A percentile compares a stretch with the other conserved stretches of the same genome.
Conservation (phyloP, 495 filamentous ascomycete genomes). For the Aspergillus cristatus region DNA sequence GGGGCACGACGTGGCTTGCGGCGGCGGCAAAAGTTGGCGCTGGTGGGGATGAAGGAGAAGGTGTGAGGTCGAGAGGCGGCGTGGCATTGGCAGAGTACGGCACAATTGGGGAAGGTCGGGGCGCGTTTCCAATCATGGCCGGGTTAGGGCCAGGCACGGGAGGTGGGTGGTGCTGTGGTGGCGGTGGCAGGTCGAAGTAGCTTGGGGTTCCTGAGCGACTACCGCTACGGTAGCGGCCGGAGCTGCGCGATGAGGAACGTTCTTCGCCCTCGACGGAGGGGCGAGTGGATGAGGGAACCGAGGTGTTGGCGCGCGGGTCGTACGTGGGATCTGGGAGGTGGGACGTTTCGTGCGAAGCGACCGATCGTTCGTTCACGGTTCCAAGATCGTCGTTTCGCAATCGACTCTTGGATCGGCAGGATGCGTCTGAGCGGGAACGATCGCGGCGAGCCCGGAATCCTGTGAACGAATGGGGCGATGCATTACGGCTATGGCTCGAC, state of each 20-base stretch:
- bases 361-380: conserved; percentile 26
- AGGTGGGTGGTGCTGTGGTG: conserved; percentile 20
- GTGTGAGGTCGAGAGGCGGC: conserved; percentile 37
- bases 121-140: conserved; percentile 36
- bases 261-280: conserved; percentile 19
- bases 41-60: conserved; percentile 18
- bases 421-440: conserved; percentile 54
- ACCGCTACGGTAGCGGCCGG: conserved; percentile 37
- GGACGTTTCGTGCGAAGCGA: conserved; percentile 20
- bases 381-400: conserved; percentile 39
- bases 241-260: conserved; percentile 31
- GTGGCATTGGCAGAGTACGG: conserved; percentile 46
- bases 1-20: conserved; percentile 11
- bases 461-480: conserved; percentile 21
- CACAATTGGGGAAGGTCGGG: conserved; percentile 43
- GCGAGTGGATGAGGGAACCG: conserved; percentile 27
- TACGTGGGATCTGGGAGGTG: conserved; percentile 12
- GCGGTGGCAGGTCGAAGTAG: conserved; percentile 32
- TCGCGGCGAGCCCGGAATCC: conserved; percentile 39
- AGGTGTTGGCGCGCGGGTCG: conserved; percentile 18
- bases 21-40: conserved; percentile 11
- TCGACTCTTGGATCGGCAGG: conserved; percentile 46
- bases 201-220: conserved; percentile 35
- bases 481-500: conserved; percentile 30
- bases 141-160: conserved; percentile 20